A percentile compares a stretch with the other conserved stretches of the same genome.
These are phyloP conservation scores for Phytophthora colocasiae DNA, from an alignment of 352 stramenopile species.

Conservation along the genomic window DNA sequence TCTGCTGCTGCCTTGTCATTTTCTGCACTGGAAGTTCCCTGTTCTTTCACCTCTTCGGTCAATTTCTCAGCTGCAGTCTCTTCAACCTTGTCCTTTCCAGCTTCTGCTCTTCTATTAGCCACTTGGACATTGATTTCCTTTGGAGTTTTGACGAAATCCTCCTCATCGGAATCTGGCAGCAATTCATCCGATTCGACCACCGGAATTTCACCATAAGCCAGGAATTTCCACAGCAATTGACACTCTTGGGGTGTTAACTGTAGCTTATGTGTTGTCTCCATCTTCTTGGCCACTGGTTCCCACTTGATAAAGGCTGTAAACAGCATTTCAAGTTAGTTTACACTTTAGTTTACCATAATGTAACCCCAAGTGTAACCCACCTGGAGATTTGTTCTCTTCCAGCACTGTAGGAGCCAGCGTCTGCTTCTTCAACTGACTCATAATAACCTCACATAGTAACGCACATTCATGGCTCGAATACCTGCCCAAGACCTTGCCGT, in stretches of 20 bases:
- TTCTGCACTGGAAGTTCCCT: background rate
- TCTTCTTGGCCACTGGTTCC: conserved; percentile 46
- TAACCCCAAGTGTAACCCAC: conserved; percentile 8
- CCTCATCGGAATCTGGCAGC: conserved; percentile 57
- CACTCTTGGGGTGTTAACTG: conserved; percentile 46
- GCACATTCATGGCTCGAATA: conserved; percentile 62
- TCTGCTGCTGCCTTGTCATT: background rate
- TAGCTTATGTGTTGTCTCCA: conserved; percentile 51
- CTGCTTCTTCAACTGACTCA: conserved; percentile 59
- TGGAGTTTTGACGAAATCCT: conserved; percentile 48
- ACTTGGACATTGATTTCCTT: conserved; percentile 36
- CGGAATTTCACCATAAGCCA: conserved; percentile 59
- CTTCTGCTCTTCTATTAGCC: background rate
- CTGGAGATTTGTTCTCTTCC: conserved; percentile 51
- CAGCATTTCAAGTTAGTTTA: conserved; percentile 11
- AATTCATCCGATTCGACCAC: conserved; percentile 26
- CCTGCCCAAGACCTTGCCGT: conserved; percentile 45
- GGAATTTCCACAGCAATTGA: conserved; percentile 76
- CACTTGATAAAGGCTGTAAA: conserved; percentile 51
- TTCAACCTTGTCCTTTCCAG: background rate
- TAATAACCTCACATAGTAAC: conserved; percentile 62
- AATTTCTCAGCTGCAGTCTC: background rate
- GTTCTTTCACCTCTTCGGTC: background rate
- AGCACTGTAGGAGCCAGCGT: conserved; percentile 50
- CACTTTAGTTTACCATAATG: conserved; percentile 6